Percentiles rank a stretch among this genome's conserved stretches.
phyloP scores from a whole-genome alignment of 2,329 filamentous ascomycete species.

The Fonsecaea erecta region DNA sequence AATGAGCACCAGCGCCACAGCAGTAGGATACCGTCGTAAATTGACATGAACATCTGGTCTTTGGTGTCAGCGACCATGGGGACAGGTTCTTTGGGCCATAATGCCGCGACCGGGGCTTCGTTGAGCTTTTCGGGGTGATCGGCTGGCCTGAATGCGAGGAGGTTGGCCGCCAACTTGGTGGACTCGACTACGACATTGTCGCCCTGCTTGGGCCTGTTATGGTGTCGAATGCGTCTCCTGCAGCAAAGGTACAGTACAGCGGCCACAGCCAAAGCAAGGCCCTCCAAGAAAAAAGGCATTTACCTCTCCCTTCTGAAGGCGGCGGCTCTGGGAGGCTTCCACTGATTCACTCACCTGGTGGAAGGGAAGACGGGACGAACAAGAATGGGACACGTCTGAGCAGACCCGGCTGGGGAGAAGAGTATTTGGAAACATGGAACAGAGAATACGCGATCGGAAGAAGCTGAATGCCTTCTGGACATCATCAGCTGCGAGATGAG shows the following conservation, averaged over 20 bases:
- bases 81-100: conserved; percentile 24
- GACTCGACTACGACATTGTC: background rate
- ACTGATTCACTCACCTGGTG: background rate
- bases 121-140: background rate
- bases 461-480: no score
- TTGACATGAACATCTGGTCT: conserved; percentile 4
- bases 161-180: background rate
- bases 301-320: background rate
- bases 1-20: conserved; percentile 11
- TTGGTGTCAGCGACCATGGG: conserved; percentile 17
- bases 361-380: no score
- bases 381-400: no score
- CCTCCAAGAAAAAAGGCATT: background rate
- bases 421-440: no score
- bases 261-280: no score
- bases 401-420: no score
- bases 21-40: conserved; percentile 17
- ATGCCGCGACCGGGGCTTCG: background rate
- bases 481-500: no score
- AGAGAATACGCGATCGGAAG: no score
- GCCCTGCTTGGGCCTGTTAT: background rate
- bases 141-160: background rate
- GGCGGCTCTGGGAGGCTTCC: background rate
- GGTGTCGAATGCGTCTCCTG: background rate
- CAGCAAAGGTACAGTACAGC: background rate